These are phyloP conservation scores for Neoscytalidium dimidiatum DNA, from an alignment of 2,329 filamentous ascomycete species.

Conservation along the genomic window DNA sequence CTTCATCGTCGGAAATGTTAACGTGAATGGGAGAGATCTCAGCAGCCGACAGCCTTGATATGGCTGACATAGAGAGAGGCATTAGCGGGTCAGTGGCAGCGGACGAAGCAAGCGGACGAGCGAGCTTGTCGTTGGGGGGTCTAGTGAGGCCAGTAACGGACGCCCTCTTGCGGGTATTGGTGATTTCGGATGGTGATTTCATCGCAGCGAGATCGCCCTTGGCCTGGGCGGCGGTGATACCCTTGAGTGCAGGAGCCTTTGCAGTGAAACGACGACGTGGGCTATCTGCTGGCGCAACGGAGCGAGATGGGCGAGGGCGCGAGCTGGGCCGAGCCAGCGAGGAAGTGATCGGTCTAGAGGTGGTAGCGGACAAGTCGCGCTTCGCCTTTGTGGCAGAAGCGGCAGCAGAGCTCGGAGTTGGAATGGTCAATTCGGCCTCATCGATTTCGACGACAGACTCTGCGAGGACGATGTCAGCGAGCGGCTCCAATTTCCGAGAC, in stretches of 20 bases:
- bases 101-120: neutral
- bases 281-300: no score
- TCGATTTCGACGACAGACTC: neutral
- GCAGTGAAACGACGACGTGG: neutral
- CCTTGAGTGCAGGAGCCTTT: neutral
- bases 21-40: neutral
- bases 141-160: neutral
- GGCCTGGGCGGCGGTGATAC: neutral
- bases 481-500: neutral
- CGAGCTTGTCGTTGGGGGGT: neutral
- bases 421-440: neutral
- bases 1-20: neutral
- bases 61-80: neutral
- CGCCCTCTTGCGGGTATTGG: neutral
- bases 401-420: neutral
- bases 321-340: no score
- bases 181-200: neutral
- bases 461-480: neutral
- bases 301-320: neutral
- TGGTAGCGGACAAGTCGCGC: neutral
- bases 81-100: neutral
- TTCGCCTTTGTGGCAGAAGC: neutral
- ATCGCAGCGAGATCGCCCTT: neutral
- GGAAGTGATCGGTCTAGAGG: neutral
- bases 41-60: neutral